Evolutionary conservation across 2,329 filamentous ascomycete genomes (phyloP).

Genomic region (Aspergillus arachidicola): DNA sequence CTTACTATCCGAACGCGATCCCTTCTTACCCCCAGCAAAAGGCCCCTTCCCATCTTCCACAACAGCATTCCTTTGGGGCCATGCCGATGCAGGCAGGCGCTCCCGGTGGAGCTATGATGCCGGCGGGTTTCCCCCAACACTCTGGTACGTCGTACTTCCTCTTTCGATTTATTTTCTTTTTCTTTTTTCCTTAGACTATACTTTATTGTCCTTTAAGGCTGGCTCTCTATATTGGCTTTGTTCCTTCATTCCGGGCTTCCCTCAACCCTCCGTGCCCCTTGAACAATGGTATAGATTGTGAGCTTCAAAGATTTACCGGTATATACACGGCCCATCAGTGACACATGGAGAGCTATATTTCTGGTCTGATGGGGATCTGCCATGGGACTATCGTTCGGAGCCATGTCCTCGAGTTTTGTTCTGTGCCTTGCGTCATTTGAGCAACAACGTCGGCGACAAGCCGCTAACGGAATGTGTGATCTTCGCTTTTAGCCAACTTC

Average conservation of each 20-base stretch:
- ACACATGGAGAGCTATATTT: neutral
- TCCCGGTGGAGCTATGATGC: constrained; percentile 43
- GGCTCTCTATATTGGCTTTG: neutral
- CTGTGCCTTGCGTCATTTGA: neutral
- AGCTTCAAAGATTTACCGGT: neutral
- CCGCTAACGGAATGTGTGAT: constrained; percentile 25
- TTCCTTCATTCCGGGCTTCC: neutral
- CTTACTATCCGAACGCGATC: constrained; percentile 39
- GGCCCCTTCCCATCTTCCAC: constrained; percentile 31
- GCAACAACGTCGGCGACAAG: constrained; percentile 11
- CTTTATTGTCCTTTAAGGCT: neutral
- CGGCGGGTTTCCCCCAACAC: constrained; percentile 38
- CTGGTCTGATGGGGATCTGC: neutral
- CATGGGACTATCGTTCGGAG: neutral
- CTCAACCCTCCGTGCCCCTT: neutral
- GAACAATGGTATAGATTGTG: neutral
- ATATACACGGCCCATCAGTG: neutral
- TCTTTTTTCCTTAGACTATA: constrained; percentile 8
- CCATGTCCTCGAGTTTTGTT: constrained; percentile 6
- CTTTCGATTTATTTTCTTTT: constrained; percentile 7
- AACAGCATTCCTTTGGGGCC: constrained; percentile 38
- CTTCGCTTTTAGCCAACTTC: constrained; percentile 30
- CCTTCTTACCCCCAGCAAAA: constrained; percentile 38
- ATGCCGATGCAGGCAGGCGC: constrained; percentile 38
- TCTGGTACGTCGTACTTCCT: constrained; percentile 34